Conservation (phyloP, 108 stramenopile species). For the Cyclotella atomus region DNA sequence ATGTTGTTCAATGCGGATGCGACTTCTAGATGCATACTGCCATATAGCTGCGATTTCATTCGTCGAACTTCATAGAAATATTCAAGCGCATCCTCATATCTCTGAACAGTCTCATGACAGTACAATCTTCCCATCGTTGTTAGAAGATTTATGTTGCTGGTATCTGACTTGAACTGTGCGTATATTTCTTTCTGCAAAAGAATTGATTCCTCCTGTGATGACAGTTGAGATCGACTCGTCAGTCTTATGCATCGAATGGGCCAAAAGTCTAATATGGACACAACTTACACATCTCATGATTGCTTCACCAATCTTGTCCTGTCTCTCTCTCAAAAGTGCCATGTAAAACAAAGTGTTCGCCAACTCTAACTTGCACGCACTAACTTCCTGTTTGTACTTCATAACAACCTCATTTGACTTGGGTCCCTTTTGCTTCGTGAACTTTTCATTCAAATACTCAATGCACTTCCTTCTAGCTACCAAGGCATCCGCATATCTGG, state of each 20-base stretch:
- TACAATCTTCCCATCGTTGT: constrained; percentile 41
- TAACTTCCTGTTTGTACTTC: constrained; percentile 37
- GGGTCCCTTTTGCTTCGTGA: constrained; percentile 20
- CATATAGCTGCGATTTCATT: constrained; percentile 31
- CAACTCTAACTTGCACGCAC: constrained; percentile 39
- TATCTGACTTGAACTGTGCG: constrained; percentile 25
- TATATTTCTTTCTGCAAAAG: constrained; percentile 22
- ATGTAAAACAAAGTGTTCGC: constrained; percentile 36
- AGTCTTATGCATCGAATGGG: too few species aligned
- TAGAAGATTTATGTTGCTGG: constrained; percentile 30
- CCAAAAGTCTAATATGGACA: too few species aligned
- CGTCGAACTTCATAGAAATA: constrained; percentile 45
- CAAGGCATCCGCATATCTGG: constrained; percentile 44
- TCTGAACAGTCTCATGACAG: constrained; percentile 28
- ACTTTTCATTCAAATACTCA: constrained; percentile 33
- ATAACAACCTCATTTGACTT: constrained; percentile 30
- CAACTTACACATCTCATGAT: constrained; percentile 34
- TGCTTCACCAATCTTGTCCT: constrained; percentile 30
- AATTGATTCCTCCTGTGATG: constrained; percentile 35
- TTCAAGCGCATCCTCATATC: constrained; percentile 41
- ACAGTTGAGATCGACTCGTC: too few species aligned
- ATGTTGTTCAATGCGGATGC: constrained; percentile 51
- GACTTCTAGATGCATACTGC: constrained; percentile 45
- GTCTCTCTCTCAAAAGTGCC: constrained; percentile 35
- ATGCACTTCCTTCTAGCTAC: constrained; percentile 44